phyloP scores from a whole-genome alignment of 495 filamentous ascomycete species.

The Hypoxylon subgilvum region DNA sequence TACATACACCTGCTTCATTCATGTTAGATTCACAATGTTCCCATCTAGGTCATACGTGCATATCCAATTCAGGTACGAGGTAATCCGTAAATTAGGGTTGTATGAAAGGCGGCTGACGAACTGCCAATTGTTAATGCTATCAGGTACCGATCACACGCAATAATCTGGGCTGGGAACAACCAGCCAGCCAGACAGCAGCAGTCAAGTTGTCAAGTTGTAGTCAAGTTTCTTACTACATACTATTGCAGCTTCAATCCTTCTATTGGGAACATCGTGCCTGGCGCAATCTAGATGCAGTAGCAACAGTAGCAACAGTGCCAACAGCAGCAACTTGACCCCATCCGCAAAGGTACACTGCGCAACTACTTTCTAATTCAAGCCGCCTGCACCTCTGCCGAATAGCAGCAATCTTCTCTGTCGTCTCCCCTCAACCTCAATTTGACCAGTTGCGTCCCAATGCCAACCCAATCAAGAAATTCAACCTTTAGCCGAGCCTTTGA shows the following conservation, averaged over 20 bases:
- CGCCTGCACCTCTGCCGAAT: slow-evolving; percentile 25
- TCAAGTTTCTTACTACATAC: no score
- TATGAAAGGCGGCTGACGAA: slow-evolving; percentile 29
- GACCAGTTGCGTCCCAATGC: slow-evolving; percentile 16
- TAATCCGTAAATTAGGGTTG: slow-evolving; percentile 24
- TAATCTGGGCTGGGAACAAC: slow-evolving; percentile 17
- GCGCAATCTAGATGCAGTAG: slow-evolving; percentile 33
- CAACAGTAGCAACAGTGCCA: no score
- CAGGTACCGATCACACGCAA: slow-evolving; percentile 26
- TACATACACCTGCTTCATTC: slow-evolving; percentile 14
- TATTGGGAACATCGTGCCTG: no score
- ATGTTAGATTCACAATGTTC: slow-evolving; percentile 1
- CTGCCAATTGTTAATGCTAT: slow-evolving; percentile 15
- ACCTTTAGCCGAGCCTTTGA: slow-evolving; percentile 32
- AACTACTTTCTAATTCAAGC: slow-evolving; percentile 38
- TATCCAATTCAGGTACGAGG: slow-evolving; percentile 36
- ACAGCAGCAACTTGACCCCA: slow-evolving; percentile 16
- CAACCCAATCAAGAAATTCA: slow-evolving; percentile 21
- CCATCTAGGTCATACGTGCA: slow-evolving; percentile 22
- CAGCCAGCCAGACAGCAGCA: no score
- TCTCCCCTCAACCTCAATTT: slow-evolving; percentile 12
- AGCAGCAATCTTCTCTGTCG: neutral
- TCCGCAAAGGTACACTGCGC: slow-evolving; percentile 25
- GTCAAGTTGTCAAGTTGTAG: no score
- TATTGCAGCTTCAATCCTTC: neutral